Evolutionary conservation across 1,284 basidiomycete species (phyloP).

Genomic region (Termitomyces sp.): DNA sequence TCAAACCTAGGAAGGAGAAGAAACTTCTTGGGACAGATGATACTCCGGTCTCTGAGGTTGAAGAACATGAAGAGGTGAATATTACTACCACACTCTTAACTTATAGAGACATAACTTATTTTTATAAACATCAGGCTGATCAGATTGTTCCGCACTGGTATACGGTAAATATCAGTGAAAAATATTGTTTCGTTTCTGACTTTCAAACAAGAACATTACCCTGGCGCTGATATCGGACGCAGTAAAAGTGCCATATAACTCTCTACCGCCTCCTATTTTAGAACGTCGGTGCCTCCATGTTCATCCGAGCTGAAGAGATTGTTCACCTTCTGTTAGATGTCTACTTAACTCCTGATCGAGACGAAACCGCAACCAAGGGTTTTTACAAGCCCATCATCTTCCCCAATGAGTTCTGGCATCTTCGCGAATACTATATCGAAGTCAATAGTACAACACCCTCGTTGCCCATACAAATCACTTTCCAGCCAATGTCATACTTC

Average conservation of each 20-base stretch:
- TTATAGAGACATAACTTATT: constrained; percentile 8
- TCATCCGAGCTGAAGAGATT: background rate
- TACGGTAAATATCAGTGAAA: constrained; percentile 35
- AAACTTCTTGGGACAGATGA: constrained; percentile 60
- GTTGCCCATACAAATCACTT: constrained; percentile 77
- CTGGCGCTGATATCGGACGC: constrained; percentile 80
- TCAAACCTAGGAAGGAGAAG: constrained; percentile 77
- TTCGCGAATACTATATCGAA: constrained; percentile 74
- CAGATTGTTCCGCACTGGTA: constrained; percentile 83
- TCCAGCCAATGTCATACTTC: constrained; percentile 82
- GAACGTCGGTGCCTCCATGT: constrained; percentile 47
- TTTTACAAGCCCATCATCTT: constrained; percentile 87
- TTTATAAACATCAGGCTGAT: constrained; percentile 44
- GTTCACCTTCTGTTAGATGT: constrained; percentile 41
- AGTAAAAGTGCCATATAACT: constrained; percentile 46
- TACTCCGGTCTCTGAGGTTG: constrained; percentile 32
- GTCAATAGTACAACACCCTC: constrained; percentile 73
- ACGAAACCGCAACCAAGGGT: constrained; percentile 55
- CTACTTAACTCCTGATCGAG: constrained; percentile 51
- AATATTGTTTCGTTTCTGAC: background rate
- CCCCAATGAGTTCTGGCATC: constrained; percentile 93
- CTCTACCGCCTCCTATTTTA: constrained; percentile 58
- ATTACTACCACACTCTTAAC: background rate
- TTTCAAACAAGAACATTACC: constrained; percentile 69
- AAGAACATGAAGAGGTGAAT: constrained; percentile 41